Percentiles rank a stretch among this genome's conserved stretches.
phyloP scores from a whole-genome alignment of 495 filamentous ascomycete species.

The Aspergillus taichungensis region DNA sequence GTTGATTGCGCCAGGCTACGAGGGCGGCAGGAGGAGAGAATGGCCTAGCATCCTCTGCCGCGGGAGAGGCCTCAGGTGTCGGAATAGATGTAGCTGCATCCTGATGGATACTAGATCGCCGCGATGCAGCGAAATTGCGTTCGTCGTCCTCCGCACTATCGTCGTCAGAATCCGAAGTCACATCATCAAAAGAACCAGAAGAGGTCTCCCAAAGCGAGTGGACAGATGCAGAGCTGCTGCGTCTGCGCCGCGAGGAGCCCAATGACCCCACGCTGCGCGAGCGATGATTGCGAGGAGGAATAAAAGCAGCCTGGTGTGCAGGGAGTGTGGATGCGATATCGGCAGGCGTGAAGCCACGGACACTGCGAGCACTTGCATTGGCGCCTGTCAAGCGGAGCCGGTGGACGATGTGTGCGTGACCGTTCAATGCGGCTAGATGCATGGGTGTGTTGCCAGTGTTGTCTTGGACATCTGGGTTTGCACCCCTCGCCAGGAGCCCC shows the following conservation, averaged over 20 bases:
- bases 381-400: conserved; percentile 65
- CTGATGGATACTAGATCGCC: conserved; percentile 37
- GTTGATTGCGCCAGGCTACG: conserved; percentile 65
- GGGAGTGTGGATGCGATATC: conserved; percentile 61
- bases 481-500: conserved; percentile 73
- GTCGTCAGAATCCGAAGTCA: conserved; percentile 41
- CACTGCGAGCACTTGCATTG: conserved; percentile 59
- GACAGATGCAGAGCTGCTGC: conserved; percentile 57
- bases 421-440: conserved; percentile 73
- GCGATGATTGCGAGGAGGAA: conserved; percentile 44
- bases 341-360: conserved; percentile 60
- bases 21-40: conserved; percentile 54
- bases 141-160: conserved; percentile 29
- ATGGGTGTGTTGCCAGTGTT: conserved; percentile 76
- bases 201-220: conserved; percentile 53
- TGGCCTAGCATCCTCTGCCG: conserved; percentile 22
- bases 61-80: conserved; percentile 18
- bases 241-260: conserved; percentile 46
- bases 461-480: conserved; percentile 65
- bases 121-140: conserved; percentile 35
- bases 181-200: conserved; percentile 33
- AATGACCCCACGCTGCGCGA: conserved; percentile 51
- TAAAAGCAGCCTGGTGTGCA: conserved; percentile 45
- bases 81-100: conserved; percentile 19
- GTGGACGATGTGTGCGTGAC: conserved; percentile 65